phyloP scores from a whole-genome alignment of 495 filamentous ascomycete species.

The Beverwykella pulmonaria region DNA sequence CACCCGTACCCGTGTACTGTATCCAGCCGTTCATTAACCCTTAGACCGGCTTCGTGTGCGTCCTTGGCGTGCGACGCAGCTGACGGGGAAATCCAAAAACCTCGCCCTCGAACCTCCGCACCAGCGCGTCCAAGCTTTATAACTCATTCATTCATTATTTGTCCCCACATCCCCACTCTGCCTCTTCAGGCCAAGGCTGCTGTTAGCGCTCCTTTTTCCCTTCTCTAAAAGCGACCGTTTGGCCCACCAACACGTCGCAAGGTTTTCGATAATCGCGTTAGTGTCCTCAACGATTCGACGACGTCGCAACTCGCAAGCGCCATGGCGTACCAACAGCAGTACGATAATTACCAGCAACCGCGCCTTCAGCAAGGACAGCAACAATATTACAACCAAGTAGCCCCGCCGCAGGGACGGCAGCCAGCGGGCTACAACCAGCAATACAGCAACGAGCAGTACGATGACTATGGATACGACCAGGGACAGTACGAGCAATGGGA shows the following conservation, averaged over 20 bases:
- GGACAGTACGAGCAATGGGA: constrained; percentile 44
- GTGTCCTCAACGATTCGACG: constrained; percentile 1
- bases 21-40: constrained; percentile 8
- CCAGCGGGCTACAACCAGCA: constrained; percentile 32
- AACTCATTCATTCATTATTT: not conserved
- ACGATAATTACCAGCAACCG: constrained; percentile 41
- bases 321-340: constrained; percentile 41
- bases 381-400: constrained; percentile 52
- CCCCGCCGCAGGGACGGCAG: constrained; percentile 39
- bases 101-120: not conserved
- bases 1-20: constrained; percentile 2
- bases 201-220: not conserved
- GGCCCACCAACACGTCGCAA: constrained; percentile 10
- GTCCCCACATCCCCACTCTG: not conserved
- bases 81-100: constrained; percentile 8
- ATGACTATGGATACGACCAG: constrained; percentile 53
- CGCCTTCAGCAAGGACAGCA: constrained; percentile 47
- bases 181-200: not conserved
- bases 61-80: constrained; percentile 11
- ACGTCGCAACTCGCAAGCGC: constrained; percentile 12
- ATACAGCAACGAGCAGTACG: constrained; percentile 38
- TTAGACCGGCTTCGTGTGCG: not conserved
- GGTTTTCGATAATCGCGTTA: constrained; percentile 11
- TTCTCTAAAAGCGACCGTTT: not conserved
- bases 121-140: constrained; percentile 1